Base-by-base conservation (phyloP, 177 flowering plant genomes). In the Tripterygium wilfordii region DNA sequence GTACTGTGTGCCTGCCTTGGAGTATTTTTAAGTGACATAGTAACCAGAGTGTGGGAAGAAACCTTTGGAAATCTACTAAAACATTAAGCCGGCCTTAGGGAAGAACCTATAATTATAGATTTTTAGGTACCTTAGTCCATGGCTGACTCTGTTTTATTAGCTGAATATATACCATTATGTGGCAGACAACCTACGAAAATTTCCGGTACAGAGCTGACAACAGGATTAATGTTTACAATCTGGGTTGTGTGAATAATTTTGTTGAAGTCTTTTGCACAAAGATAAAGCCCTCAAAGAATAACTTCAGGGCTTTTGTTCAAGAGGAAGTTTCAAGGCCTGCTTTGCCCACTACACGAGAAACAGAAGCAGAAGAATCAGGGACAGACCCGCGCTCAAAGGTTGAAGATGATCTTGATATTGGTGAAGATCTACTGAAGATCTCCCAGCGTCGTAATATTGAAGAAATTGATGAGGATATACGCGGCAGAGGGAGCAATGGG, bases 131-230 rank as follows among this genome's bases (percentile, higher is more conserved):
- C n/a, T n/a, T n/a, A n/a, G n/a, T n/a, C n/a, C n/a, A n/a, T n/a
- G n/a, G n/a, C n/a, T n/a, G n/a, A n/a, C n/a, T n/a, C n/a, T n/a
- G n/a, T n/a, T n/a, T 3, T 3, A 3, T 56, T 35, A 17, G 5
- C 22, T 37, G 21, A 32, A 15, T 16, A n/a, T 19, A 28, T 13
- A 36, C n/a, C 23, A 24, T 32, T 16, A 27, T 55, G 45, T 58
- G n/a, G 17, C 85, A 87, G 96, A 87, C 92, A 8, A 84, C 96
- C 35, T 83, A 81, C 30, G 91, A 86, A 52, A 86, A 86, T 59
- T 83, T 81, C 49, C 74, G 95, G 21, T 78, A 79, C 63, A 75
- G 81, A 69, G 66, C 75, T 43, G 88, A 83, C 56, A 74, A 57
- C 65, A 70, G 87, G 68, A 48, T 62, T 42, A 87, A 81, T 60